phyloP scores from a whole-genome alignment of 2,329 filamentous ascomycete species.

The Ambrosiella cleistominuta region DNA sequence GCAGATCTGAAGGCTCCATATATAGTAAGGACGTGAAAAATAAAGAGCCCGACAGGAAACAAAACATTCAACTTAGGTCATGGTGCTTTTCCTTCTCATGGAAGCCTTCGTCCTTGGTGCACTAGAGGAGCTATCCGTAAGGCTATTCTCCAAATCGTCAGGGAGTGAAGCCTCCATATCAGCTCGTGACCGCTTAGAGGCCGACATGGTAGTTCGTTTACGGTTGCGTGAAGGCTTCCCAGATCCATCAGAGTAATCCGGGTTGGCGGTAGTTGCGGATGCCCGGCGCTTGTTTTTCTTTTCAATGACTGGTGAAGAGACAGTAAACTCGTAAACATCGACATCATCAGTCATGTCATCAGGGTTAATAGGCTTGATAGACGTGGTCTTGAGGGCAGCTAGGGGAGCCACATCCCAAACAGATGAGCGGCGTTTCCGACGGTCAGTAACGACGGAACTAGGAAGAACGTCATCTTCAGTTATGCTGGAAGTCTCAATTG shows the following conservation, averaged over 20 bases:
- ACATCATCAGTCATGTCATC: constrained; percentile 11
- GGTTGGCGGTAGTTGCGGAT: constrained; percentile 3
- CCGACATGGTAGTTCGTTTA: constrained; percentile 11
- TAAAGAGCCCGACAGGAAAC: neutral
- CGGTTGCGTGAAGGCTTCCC: constrained; percentile 6
- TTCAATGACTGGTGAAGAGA: constrained; percentile 25
- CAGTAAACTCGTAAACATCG: constrained; percentile 39
- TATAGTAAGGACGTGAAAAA: neutral
- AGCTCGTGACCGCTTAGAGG: constrained; percentile 6
- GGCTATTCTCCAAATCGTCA: constrained; percentile 15
- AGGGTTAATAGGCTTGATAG: neutral
- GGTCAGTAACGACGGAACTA: constrained; percentile 22
- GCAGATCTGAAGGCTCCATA: neutral
- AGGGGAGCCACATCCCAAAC: constrained; percentile 8
- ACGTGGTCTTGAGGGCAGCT: neutral
- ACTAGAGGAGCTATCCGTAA: constrained; percentile 1
- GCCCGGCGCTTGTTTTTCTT: constrained; percentile 13
- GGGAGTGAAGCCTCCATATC: constrained; percentile 12
- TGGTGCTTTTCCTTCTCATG: constrained; percentile 12
- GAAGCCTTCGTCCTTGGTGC: constrained; percentile 4
- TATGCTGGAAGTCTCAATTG: neutral
- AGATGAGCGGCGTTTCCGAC: constrained; percentile 25
- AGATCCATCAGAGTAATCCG: neutral
- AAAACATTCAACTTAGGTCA: constrained; percentile 6
- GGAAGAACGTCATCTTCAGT: constrained; percentile 16